Conservation (phyloP, 441 rosid species). For the Pelargonium citronellum region DNA sequence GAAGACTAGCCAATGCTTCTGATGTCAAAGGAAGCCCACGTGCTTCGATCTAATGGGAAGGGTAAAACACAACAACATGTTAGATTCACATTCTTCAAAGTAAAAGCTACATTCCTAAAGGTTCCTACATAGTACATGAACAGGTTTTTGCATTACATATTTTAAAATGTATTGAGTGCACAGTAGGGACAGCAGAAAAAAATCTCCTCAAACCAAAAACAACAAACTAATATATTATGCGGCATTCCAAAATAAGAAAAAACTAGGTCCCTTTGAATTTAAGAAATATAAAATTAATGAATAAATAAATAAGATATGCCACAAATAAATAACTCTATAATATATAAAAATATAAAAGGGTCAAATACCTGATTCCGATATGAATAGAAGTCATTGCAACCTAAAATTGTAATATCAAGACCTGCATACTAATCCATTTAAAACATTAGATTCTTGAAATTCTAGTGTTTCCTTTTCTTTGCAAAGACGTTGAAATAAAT, state of each 20-base stretch:
- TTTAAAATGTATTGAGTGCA: background rate
- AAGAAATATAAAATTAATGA: background rate
- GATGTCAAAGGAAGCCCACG: conserved; percentile 77
- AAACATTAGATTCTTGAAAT: conserved; percentile 24
- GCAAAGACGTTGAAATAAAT: background rate
- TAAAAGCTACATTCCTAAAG: background rate
- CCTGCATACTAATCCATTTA: conserved; percentile 46
- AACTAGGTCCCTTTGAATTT: background rate
- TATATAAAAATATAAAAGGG: conserved; percentile 7
- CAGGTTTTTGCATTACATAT: background rate
- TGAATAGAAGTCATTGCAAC: conserved; percentile 96
- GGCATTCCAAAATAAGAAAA: too few relatives aligned
- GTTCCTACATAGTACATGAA: background rate
- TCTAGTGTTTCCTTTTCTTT: conserved; percentile 1
- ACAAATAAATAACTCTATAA: background rate
- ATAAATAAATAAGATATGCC: background rate
- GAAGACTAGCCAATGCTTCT: conserved; percentile 67
- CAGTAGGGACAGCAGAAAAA: background rate
- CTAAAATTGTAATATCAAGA: conserved; percentile 80
- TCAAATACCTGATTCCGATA: conserved; percentile 71
- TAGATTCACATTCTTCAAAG: background rate
- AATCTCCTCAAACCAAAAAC: background rate
- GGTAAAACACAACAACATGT: conserved; percentile 18
- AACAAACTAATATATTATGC: background rate
- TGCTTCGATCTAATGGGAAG: conserved; percentile 66